A percentile compares a stretch with the other conserved stretches of the same genome.
phyloP scores from a whole-genome alignment of 164 flowering plant genomes.

The Annona squamosa region DNA sequence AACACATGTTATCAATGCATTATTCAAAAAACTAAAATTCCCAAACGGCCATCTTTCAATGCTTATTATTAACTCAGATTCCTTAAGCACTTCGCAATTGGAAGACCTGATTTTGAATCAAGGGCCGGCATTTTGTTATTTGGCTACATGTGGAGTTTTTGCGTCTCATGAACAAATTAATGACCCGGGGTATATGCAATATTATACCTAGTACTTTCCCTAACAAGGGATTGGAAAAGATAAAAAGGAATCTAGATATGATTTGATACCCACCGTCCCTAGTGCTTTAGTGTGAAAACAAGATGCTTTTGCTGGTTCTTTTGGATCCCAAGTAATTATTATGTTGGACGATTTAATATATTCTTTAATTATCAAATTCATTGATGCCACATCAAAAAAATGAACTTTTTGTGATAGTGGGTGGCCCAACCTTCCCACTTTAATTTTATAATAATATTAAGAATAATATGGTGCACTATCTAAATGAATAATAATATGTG shows the following conservation, averaged over 20 bases:
- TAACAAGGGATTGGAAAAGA: neutral
- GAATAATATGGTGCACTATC: neutral
- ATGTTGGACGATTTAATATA: slow-evolving; percentile 1
- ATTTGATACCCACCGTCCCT: slow-evolving; percentile 5
- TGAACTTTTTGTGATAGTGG: slow-evolving; percentile 21
- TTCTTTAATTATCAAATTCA: slow-evolving; percentile 11
- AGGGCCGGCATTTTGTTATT: too few relatives aligned
- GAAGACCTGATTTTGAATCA: too few relatives aligned
- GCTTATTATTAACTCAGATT: too few relatives aligned
- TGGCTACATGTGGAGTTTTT: neutral
- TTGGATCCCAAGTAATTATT: slow-evolving; percentile 5
- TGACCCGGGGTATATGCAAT: too few relatives aligned
- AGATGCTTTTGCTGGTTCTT: slow-evolving; percentile 7
- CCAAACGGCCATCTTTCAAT: too few relatives aligned
- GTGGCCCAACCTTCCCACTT: slow-evolving; percentile 5
- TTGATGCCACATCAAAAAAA: slow-evolving; percentile 38
- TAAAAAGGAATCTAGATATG: slow-evolving; percentile 6
- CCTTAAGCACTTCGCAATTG: too few relatives aligned
- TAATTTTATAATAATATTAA: neutral
- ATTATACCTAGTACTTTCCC: slow-evolving; percentile 6
- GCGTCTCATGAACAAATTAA: neutral
- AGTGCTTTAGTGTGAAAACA: slow-evolving; percentile 8
- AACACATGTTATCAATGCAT: too few relatives aligned
- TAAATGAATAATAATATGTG: neutral
- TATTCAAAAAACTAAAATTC: too few relatives aligned